Percentiles rank a stretch among this genome's conserved stretches.
Conservation (phyloP, 2,329 filamentous ascomycete genomes). For the Trichoderma arundinaceum region DNA sequence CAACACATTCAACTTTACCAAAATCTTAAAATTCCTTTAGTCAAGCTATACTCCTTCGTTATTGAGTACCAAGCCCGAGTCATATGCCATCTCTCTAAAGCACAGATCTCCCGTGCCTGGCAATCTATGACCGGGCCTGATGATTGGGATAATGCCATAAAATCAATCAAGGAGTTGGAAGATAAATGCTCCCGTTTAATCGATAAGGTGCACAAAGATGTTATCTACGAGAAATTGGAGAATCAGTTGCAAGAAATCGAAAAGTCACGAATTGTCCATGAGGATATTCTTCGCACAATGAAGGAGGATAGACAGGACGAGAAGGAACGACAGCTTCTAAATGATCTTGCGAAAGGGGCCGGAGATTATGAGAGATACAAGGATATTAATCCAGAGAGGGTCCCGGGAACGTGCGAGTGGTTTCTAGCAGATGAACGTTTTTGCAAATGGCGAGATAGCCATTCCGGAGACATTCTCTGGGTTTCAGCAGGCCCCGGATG, state of each 20-base stretch:
- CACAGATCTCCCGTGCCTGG: conserved; percentile 34
- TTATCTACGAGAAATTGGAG: conserved; percentile 5
- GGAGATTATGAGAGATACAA: conserved; percentile 41
- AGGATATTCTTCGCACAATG: background rate
- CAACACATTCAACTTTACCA: background rate
- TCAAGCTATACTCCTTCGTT: conserved; percentile 22
- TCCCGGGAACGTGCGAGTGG: conserved; percentile 45
- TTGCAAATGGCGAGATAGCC: conserved; percentile 38
- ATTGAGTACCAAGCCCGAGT: conserved; percentile 28
- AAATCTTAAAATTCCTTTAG: background rate
- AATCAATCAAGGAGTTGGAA: background rate
- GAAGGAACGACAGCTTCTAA: conserved; percentile 25
- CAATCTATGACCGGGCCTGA: conserved; percentile 30
- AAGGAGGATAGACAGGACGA: background rate
- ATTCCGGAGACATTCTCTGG: conserved; percentile 40
- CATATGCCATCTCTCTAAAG: conserved; percentile 32
- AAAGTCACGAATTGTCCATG: background rate
- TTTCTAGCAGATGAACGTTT: conserved; percentile 40
- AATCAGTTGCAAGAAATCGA: conserved; percentile 19
- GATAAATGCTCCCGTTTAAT: background rate
- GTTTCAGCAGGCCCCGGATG: conserved; percentile 45
- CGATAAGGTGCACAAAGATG: background rate
- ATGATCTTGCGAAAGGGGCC: conserved; percentile 31
- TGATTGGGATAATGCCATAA: conserved; percentile 27
- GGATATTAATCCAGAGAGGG: conserved; percentile 39